Evolutionary conservation across 768 basidiomycete genomes (phyloP).

Genomic region (Auricularia auricula-judae): DNA sequence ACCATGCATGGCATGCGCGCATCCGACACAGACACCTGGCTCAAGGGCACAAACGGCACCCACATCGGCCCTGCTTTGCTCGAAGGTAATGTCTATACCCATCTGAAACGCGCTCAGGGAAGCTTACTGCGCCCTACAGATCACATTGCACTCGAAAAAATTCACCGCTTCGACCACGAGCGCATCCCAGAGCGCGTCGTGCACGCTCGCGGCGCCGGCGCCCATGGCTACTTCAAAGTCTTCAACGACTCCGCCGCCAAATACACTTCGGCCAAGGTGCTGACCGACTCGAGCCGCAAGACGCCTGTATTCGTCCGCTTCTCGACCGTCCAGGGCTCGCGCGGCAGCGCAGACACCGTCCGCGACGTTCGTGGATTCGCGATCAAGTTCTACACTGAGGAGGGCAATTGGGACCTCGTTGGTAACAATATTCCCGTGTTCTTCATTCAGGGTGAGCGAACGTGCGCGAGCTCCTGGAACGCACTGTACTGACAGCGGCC

Average conservation of each 20-base stretch:
- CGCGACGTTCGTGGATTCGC: slow-evolving; percentile 87
- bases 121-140: slow-evolving; percentile 21
- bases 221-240: slow-evolving; percentile 77
- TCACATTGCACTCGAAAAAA: slow-evolving; percentile 63
- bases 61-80: slow-evolving; percentile 59
- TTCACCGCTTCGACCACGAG: slow-evolving; percentile 76
- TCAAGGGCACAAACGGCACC: slow-evolving; percentile 36
- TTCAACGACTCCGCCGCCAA: slow-evolving; percentile 56
- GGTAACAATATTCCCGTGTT: slow-evolving; percentile 63
- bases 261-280: slow-evolving; percentile 55
- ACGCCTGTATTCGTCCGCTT: slow-evolving; percentile 79
- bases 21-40: slow-evolving; percentile 57
- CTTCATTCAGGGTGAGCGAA: slow-evolving; percentile 45
- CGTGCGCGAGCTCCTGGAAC: slow-evolving; percentile 9
- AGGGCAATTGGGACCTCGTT: slow-evolving; percentile 84
- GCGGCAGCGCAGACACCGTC: slow-evolving; percentile 70
- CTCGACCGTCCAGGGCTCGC: slow-evolving; percentile 72
- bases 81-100: slow-evolving; percentile 24
- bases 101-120: neutral
- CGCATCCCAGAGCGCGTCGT: slow-evolving; percentile 68
- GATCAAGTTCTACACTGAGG: slow-evolving; percentile 67
- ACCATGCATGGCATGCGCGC: slow-evolving; percentile 53
- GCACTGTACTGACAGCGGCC: slow-evolving; percentile 2
- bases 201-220: slow-evolving; percentile 61
- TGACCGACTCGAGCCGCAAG: slow-evolving; percentile 60